A percentile compares a stretch with the other conserved stretches of the same genome.
Evolutionary conservation across 139 green algal species (phyloP).

Genomic region (Pleodorina starrii): DNA sequence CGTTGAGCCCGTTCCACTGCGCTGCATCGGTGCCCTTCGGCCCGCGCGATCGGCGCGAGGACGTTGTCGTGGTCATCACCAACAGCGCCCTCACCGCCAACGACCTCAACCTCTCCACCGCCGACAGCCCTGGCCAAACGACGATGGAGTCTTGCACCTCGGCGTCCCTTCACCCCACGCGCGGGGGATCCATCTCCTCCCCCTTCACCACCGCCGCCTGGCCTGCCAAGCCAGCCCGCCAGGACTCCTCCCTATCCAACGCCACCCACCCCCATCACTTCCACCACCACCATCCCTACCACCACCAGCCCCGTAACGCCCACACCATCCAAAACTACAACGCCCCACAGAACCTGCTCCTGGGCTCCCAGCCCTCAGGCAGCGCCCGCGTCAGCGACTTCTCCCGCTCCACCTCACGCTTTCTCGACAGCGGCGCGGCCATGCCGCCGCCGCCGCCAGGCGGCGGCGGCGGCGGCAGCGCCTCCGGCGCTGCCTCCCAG

Average conservation of each 20-base stretch:
- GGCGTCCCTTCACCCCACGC: neutral
- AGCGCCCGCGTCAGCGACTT: neutral
- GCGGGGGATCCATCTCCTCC: neutral
- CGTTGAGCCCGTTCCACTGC: neutral
- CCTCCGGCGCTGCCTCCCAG: no score
- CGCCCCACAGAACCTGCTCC: neutral
- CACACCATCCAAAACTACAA: neutral
- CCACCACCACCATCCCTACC: neutral
- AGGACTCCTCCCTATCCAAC: neutral
- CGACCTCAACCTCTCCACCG: neutral
- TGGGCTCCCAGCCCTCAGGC: neutral
- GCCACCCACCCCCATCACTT: neutral
- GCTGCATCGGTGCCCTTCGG: slow-evolving; percentile 1
- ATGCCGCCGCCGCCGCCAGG: neutral
- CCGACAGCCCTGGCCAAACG: neutral
- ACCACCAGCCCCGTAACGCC: neutral
- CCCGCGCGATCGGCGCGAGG: neutral
- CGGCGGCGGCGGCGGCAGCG: no score
- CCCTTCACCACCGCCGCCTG: neutral
- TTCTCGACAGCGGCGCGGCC: neutral
- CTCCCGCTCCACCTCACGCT: neutral
- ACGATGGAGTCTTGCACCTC: neutral
- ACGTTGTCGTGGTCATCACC: neutral
- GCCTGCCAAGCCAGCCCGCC: neutral
- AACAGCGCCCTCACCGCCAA: neutral